Base-by-base conservation (phyloP, 495 filamentous ascomycete species). In the Tetracladium marchalianum region DNA sequence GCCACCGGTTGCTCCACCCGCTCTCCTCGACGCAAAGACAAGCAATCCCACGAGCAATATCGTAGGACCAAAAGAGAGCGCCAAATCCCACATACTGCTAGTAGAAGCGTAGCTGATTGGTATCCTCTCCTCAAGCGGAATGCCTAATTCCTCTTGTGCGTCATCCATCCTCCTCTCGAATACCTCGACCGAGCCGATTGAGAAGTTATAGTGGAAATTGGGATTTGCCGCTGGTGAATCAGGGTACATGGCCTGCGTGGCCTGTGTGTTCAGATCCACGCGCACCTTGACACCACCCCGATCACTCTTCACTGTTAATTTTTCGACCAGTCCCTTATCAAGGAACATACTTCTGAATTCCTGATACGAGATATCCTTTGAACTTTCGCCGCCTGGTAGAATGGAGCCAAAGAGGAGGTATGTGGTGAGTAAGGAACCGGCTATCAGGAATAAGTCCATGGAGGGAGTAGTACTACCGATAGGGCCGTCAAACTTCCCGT, bases 261-360 rank as follows among this genome's bases (percentile, higher is more conserved):
- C 87, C 46, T 95, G 87, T 35, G 81, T 80, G 62, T 94, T 78
- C 44, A 97, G 75, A 47, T 92, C 80, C 41, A 96, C 88, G 35
- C 80, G 77, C 37, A 96, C 92, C 19, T 73, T 70, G 49, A 76
- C 78, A 43, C 72, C 67, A 27, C 22, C 22, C 22, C 22, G 22
- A 27, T 27, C 22, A 46, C 86, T 84, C 49, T 92, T 68, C 36
- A 93, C 81, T 0, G 84, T 84, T 62, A 98, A 72, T 70, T 85
- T 95, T 66, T 96, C 84, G 18, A 98, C 93, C 39, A 98, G 73
- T 35, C 92, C 92, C 67, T 90, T 94, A 61, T 96, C 89, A 38
- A 98, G 73, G 70, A 93, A 97, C 34, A 87, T 90, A 51, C 78
- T 84, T 37, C 82, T 72, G 62, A 97, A 85, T 63, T 97, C 93